These are phyloP conservation scores for Nicotiana paniculata DNA, from an alignment of 257 asterid species.

Conservation along the genomic window DNA sequence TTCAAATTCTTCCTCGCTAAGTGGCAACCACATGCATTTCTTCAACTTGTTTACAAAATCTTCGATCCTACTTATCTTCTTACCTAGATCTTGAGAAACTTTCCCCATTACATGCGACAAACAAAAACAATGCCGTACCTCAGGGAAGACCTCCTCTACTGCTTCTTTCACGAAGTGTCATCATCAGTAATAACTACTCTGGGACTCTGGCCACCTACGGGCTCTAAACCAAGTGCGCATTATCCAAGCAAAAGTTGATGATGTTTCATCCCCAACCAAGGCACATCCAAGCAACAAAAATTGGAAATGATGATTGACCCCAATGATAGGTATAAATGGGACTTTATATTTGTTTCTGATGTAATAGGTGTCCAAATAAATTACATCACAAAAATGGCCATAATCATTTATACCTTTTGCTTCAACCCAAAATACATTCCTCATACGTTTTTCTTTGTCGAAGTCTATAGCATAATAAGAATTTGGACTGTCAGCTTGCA, in stretches of 20 bases:
- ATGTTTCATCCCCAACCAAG: slow-evolving; percentile 34
- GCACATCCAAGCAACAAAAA: slow-evolving; percentile 47
- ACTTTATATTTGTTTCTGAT: slow-evolving; percentile 27
- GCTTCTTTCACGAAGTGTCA: slow-evolving; percentile 20
- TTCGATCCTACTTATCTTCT: slow-evolving; percentile 9
- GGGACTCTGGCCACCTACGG: slow-evolving; percentile 31
- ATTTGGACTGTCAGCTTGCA: slow-evolving; percentile 40
- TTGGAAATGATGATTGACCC: slow-evolving; percentile 46
- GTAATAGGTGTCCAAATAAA: slow-evolving; percentile 38
- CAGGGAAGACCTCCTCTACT: slow-evolving; percentile 35
- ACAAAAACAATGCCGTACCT: slow-evolving; percentile 34
- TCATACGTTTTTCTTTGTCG: slow-evolving; percentile 25
- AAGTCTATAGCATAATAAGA: slow-evolving; percentile 35
- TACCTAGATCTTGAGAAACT: slow-evolving; percentile 18
- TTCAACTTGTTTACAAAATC: slow-evolving; percentile 19
- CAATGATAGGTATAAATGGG: slow-evolving; percentile 40
- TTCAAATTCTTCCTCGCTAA: slow-evolving; percentile 29
- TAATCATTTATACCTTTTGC: slow-evolving; percentile 35
- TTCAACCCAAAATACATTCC: slow-evolving; percentile 40
- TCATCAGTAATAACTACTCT: slow-evolving; percentile 34
- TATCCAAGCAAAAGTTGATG: slow-evolving; percentile 32
- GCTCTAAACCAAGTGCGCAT: slow-evolving; percentile 52
- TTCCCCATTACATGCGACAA: slow-evolving; percentile 31
- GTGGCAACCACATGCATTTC: slow-evolving; percentile 23
- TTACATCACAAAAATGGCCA: slow-evolving; percentile 36